Evolutionary conservation across 176 grass and related monocot genomes (phyloP).

Genomic region (Bothriochloa decipiens): DNA sequence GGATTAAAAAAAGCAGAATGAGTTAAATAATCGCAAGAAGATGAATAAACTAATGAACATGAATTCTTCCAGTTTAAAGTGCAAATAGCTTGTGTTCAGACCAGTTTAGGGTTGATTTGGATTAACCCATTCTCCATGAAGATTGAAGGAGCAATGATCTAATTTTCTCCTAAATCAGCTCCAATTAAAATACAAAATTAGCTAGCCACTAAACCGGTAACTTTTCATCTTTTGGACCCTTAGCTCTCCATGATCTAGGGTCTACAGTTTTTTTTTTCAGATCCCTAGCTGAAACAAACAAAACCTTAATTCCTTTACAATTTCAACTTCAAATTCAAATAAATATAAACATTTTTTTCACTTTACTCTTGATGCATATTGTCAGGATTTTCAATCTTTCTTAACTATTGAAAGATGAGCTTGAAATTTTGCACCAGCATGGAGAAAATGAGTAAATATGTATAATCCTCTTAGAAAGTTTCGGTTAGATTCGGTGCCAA

Average conservation of each 20-base stretch:
- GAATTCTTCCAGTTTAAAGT: not conserved
- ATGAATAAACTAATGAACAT: not conserved
- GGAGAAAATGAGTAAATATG: not conserved
- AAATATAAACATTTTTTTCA: not conserved
- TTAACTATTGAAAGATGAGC: too few relatives aligned
- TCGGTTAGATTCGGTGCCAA: not conserved
- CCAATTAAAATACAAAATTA: not conserved
- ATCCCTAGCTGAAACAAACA: not conserved
- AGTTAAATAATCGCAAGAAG: conserved; percentile 1
- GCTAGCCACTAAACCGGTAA: too few relatives aligned
- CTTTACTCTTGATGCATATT: not conserved
- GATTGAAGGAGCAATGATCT: not conserved
- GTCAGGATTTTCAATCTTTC: not conserved
- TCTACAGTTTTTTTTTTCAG: not conserved
- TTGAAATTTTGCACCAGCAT: not conserved
- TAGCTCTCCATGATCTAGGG: too few relatives aligned
- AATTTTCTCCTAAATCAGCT: too few relatives aligned
- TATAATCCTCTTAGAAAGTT: not conserved
- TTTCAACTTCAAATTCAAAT: not conserved
- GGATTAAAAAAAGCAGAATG: not conserved
- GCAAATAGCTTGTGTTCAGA: not conserved
- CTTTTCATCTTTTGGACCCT: too few relatives aligned
- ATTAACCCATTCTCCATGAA: not conserved
- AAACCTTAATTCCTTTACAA: not conserved
- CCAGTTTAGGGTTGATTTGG: not conserved